These are phyloP conservation scores for Tephrocybe sp. DNA, from an alignment of 768 basidiomycete species.

Conservation along the genomic window DNA sequence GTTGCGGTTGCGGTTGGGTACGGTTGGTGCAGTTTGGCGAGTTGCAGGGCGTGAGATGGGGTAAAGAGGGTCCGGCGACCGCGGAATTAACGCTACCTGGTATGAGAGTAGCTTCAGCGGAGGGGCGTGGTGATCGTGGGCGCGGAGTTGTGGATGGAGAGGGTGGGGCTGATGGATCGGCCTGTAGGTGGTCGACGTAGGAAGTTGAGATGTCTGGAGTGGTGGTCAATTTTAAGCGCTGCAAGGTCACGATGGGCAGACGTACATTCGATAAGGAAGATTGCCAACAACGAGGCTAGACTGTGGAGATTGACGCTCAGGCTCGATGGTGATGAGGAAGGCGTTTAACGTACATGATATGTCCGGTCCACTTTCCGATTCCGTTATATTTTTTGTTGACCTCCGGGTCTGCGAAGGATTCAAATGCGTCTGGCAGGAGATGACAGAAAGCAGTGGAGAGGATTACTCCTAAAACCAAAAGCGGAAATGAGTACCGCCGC, in stretches of 20 bases:
- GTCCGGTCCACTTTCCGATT: conserved; percentile 61
- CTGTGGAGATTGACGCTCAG: conserved; percentile 30
- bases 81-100: too few species aligned
- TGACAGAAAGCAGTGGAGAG: conserved; percentile 83
- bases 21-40: conserved; percentile 5
- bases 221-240: too few species aligned
- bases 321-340: too few species aligned
- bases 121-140: conserved; percentile 18
- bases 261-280: conserved; percentile 83
- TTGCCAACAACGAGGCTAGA: conserved; percentile 61
- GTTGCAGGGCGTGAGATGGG: background rate
- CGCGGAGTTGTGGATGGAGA: conserved; percentile 34
- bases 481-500: background rate
- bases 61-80: background rate
- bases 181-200: conserved; percentile 71
- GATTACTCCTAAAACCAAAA: conserved; percentile 61
- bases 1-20: too few species aligned
- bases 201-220: conserved; percentile 77
- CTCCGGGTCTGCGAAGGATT: conserved; percentile 46
- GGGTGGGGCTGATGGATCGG: conserved; percentile 53
- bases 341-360: conserved; percentile 76
- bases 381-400: conserved; percentile 47
- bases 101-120: background rate
- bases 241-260: too few species aligned
- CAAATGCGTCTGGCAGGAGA: conserved; percentile 75